Base-by-base conservation (phyloP, 2,329 filamentous ascomycete genomes). In the Phyllosticta ampelicida region DNA sequence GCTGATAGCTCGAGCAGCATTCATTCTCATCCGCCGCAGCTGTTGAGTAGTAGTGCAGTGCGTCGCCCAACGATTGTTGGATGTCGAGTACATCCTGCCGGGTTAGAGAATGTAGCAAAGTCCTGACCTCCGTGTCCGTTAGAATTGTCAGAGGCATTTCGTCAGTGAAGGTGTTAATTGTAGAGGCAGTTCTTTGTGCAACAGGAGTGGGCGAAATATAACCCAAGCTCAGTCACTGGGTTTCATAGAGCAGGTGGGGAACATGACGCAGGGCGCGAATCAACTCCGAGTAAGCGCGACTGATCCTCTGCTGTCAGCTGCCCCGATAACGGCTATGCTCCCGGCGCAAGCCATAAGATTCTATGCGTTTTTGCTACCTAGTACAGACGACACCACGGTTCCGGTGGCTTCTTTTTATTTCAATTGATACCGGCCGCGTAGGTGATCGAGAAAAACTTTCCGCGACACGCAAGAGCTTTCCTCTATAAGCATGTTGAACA, bases 31-130 rank as follows among this genome's bases (percentile, higher is more conserved):
- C 77, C 58, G 85, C 82, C 21, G 77, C 79, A 3, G 80, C 78
- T 13, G 82, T 84, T 0, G 83, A 86, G 65, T 86, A 87, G 65
- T 83, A 81, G 64, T 83, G 81, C 4, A 86, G 73, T 0, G 82
- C 81, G 60, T 84, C 79, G 21, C 79, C 78, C 5, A 86, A 77
- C 21, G 76, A 78, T 62, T 76, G 70, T 61, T 85, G 82, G 8
- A 86, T 72, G n/a, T 77, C 70, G 23, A 77, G 65, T 26, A 86
- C 77, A 63, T 85, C 81, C 56, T 82, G 77, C 55, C 76, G 77
- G 48, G 71, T 78, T 54, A 86, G 73, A 11, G 79, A 78, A 52
- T 80, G 74, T 8, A 86, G 75, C 8, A 86, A 70, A 5, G 70
- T 71, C 60, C 75, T 77, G 28, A 86, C 79, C 62, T 85, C 78